Base-by-base conservation (phyloP, 352 stramenopile species). In the Pseudoperonospora humuli region DNA sequence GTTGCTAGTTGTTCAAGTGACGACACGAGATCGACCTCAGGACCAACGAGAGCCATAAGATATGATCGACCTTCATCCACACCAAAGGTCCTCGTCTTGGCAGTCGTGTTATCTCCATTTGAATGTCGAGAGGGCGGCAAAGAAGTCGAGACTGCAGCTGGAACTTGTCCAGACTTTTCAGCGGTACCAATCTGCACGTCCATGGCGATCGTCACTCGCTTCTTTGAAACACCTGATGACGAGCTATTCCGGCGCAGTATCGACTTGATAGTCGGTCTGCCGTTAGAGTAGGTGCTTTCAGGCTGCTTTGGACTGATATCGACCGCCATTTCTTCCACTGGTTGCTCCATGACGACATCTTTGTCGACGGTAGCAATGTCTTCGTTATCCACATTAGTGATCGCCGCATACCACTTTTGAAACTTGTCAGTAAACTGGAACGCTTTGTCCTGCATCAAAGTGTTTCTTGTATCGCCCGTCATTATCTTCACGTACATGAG, bases 361-460 rank as follows among this genome's bases (percentile, higher is more conserved):
- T 64, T 56, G 14, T 54, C 29, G n/a, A 26, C 20, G 8, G 3
- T 13, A 1, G 10, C 13, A 17, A 14, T 11, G 18, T 47, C 14
- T 11, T 31, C 33, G 6, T 35, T 14, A 24, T 54, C 35, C 21
- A 36, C 35, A 15, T 26, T 39, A 11, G 13, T 65, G 3, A 69
- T 49, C 2, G 31, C n/a, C 26, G 26, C 21, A 39, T 62, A 81
- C 79, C 79, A 91, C 5, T 49, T 44, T 8, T 59, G 65, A 19
- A 88, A 87, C 15, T 57, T 61, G 24, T 57, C 50, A 11, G 64
- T 64, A n/a, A 87, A 72, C 24, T 68, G 50, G 38, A 81, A 86
- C 13, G 50, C 54, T 28, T 60, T 54, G 21, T 79, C 61, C 21
- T 67, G 18, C 45, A 69, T 65, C 13, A 84, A 19, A 1, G 63